Conservation (phyloP, 2,329 filamentous ascomycete species). For the Monosporascus sp. region DNA sequence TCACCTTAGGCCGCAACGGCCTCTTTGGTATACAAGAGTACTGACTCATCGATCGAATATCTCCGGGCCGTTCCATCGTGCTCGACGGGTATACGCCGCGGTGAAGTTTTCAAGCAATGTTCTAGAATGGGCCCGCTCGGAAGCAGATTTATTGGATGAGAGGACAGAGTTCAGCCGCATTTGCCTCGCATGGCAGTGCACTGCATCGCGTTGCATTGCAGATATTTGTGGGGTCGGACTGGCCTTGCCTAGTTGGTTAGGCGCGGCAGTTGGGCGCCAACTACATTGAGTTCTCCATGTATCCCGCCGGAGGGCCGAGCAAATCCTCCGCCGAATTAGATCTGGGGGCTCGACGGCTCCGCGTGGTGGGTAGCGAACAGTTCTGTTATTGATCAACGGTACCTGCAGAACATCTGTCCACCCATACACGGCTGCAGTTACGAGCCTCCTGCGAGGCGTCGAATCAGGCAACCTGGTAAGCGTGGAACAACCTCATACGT, state of each 20-base stretch:
- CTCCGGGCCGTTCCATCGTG: no score
- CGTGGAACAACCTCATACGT: background rate
- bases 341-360: background rate
- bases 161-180: no score
- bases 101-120: no score
- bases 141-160: no score
- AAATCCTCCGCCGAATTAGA: background rate
- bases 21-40: no score
- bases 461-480: background rate
- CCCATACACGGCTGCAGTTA: background rate
- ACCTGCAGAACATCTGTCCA: background rate
- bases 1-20: no score
- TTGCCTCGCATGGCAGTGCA: no score
- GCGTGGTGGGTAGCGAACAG: background rate
- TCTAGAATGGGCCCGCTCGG: no score
- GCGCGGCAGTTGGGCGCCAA: background rate
- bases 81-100: no score
- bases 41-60: no score
- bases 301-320: background rate
- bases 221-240: no score
- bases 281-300: background rate
- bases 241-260: background rate
- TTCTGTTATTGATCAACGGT: background rate
- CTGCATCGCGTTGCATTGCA: no score
- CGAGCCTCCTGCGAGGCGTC: background rate